Conservation (phyloP, 2,329 filamentous ascomycete genomes). For the Claviceps capensis region DNA sequence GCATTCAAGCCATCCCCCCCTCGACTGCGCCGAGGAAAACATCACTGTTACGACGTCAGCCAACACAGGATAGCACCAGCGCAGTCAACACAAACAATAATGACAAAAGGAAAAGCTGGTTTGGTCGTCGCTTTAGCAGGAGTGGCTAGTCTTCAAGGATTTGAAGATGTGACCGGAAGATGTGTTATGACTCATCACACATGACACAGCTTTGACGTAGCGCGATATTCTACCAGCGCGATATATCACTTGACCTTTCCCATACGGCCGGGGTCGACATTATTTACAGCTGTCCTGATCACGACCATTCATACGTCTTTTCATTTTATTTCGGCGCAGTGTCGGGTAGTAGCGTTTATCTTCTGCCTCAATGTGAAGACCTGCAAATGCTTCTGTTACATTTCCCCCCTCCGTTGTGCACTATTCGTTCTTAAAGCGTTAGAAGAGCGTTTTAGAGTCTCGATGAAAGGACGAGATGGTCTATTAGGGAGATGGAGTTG, state of each 20-base stretch:
- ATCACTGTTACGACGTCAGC: slow-evolving; percentile 6
- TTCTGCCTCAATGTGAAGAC: not conserved
- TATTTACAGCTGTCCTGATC: not conserved
- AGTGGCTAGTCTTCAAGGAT: slow-evolving; percentile 8
- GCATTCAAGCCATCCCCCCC: slow-evolving; percentile 8
- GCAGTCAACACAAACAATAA: not conserved
- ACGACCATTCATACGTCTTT: not conserved
- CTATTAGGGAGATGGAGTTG: too few species aligned
- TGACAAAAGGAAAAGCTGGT: slow-evolving; percentile 85
- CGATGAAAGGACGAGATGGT: not conserved
- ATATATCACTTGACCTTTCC: not conserved
- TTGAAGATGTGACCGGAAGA: not conserved
- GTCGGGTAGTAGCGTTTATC: not conserved
- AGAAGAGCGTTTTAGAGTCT: not conserved
- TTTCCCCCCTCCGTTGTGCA: slow-evolving; percentile 2
- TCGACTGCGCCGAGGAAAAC: slow-evolving; percentile 17
- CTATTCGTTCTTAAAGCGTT: not conserved
- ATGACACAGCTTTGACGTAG: not conserved
- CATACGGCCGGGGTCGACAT: not conserved
- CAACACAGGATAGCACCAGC: not conserved
- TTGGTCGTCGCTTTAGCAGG: slow-evolving; percentile 69
- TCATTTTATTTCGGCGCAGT: not conserved
- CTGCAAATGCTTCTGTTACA: slow-evolving; percentile 1
- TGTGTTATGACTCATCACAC: not conserved
- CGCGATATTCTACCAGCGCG: too few species aligned